Evolutionary conservation across 306 rosid species (phyloP), one percentile per base, ranked within the genome.

Genomic region (Amphicarpaea edgeworthii): DNA sequence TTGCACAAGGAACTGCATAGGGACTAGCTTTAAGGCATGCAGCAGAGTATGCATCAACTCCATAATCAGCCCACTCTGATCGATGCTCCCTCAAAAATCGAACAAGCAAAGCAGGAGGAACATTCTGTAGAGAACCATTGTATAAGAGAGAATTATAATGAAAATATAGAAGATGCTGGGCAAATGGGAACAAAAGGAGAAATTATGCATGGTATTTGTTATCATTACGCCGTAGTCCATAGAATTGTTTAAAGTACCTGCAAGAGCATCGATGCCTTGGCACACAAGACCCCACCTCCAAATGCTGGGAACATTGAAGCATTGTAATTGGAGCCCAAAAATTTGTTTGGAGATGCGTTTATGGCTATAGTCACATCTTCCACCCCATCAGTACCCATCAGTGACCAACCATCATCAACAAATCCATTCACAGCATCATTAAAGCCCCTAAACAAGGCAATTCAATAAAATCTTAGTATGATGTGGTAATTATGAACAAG

Each of bases 11-110:
- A 84, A 89, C 88, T 0, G 93, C 91, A 68, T 89, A 95, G 12
- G 99, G 93, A 72, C 92, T 92, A 40, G 96, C 85, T 78, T 87
- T 92, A 12, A 92, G 96, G 77, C 93, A 84, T 5, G 97, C 90
- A 7, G 99, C 93, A 68, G 98, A 92, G 85, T 92, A 95, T 0
- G 97, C 96, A 85, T 95, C 99, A 43, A 95, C 97, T 9, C 97
- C 97, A 73, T 89, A 89, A 82, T 95, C 99, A 15, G 99, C 98
- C 99, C 99, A 95, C 58, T 95, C 99, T 0, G 99, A 90, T 0
- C 99, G 91, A 77, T 95, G 99, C 87, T 95, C 99, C 86, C 99
- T 90, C 86, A 95, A 77, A 78, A 92, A 95, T 3, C 96, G 98
- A 79, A 95, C 97, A 70, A 95, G 97, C 83, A 95, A 78, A 45